These are phyloP conservation scores for Gautieria morchelliformis DNA, from an alignment of 768 basidiomycete genomes.

Conservation along the genomic window DNA sequence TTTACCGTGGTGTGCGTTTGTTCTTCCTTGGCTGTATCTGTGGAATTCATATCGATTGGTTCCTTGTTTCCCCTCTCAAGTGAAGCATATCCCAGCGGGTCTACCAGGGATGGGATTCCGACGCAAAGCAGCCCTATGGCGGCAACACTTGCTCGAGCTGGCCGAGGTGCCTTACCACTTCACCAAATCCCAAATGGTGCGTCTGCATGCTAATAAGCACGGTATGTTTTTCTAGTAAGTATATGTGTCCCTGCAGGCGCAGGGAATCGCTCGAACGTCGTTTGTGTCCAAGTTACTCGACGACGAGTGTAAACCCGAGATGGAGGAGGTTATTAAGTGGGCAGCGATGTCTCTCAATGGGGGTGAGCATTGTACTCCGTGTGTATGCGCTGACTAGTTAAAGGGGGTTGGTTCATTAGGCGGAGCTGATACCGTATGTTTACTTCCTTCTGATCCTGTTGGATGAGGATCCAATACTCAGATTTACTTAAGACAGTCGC, in stretches of 20 bases:
- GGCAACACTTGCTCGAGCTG: neutral
- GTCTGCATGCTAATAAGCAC: neutral
- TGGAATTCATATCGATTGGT: neutral
- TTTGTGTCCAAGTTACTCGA: neutral
- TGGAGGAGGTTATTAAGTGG: neutral
- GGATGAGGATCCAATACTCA: neutral
- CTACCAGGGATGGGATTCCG: conserved; percentile 17
- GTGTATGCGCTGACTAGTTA: neutral
- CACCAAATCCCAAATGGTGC: conserved; percentile 10
- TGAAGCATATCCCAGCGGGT: conserved; percentile 16
- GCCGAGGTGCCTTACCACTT: conserved; percentile 7
- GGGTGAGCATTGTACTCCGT: neutral
- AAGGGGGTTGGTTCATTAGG: neutral
- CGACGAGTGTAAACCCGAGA: neutral
- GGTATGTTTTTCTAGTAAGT: neutral
- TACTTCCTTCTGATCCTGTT: neutral
- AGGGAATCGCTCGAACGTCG: neutral
- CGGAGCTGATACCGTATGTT: conserved; percentile 4
- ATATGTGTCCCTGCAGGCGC: neutral
- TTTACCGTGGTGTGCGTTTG: neutral
- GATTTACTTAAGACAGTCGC: neutral
- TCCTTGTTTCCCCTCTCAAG: conserved; percentile 1
- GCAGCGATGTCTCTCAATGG: neutral
- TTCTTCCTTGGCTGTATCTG: neutral
- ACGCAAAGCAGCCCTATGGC: conserved; percentile 9